Conservation (phyloP, 2,329 filamentous ascomycete genomes). For the Rutstroemia sp. region DNA sequence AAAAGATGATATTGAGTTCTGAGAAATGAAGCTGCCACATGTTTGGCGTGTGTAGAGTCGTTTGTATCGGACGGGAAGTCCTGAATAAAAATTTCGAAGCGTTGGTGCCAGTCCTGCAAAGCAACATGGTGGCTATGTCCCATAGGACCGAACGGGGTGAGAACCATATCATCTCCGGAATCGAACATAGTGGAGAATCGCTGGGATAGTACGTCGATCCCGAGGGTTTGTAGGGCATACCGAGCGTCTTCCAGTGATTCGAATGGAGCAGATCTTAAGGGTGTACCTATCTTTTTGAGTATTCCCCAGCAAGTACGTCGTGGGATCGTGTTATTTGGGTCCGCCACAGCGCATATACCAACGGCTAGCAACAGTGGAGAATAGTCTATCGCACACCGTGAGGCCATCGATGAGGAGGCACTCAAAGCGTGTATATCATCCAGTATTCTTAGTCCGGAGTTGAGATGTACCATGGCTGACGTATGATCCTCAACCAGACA, state of each 20-base stretch:
- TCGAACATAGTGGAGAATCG: constrained; percentile 29
- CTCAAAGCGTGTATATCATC: constrained; percentile 18
- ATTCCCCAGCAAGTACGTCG: constrained; percentile 18
- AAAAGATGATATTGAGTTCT: constrained; percentile 20
- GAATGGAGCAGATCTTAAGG: constrained; percentile 31
- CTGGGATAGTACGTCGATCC: constrained; percentile 48
- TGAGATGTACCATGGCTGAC: constrained; percentile 24
- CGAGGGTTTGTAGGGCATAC: constrained; percentile 46
- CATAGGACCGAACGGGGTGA: constrained; percentile 42
- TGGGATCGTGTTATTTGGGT: constrained; percentile 19
- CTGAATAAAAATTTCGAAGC: constrained; percentile 15
- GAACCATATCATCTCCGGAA: constrained; percentile 26
- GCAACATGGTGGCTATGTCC: constrained; percentile 44
- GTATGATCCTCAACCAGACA: constrained; percentile 23
- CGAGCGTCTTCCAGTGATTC: constrained; percentile 46
- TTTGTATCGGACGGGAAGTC: background rate
- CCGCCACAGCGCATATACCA: constrained; percentile 24
- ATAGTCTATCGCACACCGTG: constrained; percentile 22
- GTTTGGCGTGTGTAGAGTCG: background rate
- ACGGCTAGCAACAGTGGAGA: constrained; percentile 20
- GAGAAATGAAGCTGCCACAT: constrained; percentile 38
- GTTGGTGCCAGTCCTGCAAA: constrained; percentile 17
- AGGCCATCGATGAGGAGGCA: constrained; percentile 1
- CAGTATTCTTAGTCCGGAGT: constrained; percentile 24
- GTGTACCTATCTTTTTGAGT: constrained; percentile 14